Evolutionary conservation across 2,329 filamentous ascomycete genomes (phyloP), one percentile per base, ranked within the genome.

Genomic region (Reticulascus tulasneorum): DNA sequence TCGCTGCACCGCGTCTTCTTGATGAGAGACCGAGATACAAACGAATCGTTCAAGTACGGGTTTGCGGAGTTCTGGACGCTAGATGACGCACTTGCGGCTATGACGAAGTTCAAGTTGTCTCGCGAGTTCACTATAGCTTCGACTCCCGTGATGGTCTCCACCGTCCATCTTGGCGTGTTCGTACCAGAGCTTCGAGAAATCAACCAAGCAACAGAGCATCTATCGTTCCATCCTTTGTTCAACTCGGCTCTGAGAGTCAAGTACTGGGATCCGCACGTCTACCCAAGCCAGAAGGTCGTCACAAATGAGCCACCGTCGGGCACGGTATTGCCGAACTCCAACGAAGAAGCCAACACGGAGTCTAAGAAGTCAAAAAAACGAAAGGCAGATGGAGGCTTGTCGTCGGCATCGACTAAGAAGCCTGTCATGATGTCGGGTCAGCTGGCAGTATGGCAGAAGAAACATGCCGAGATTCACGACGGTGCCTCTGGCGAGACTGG

Each of bases 151-250:
- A 71, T 76, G 9, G 71, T 87, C 17, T 83, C 77, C 27, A 88
- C 84, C 47, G 89, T 90, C 24, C 86, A 93, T 47, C 78, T 85
- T n/a, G 86, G 86, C 6, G 86, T 93, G 4, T 93, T 94, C 51
- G 77, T 90, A 10, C 86, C 84, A 1, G 82, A 85, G 27, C 69
- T 84, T 31, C 75, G 81, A 33, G 69, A 73, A 7, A 39, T 66
- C 2, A 69, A 69, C 6, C 66, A 73, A 1, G 73, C 73, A 13
- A 75, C 69, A n/a, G 71, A 77, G 11, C 69, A 64, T 29, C 80
- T 81, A 54, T 84, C 82, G 0, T 90, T 91, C 51, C 71, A 73
- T 21, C 83, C 84, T 2, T 67, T 86, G 2, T 79, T 77, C 46
- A 89, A 89, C 48, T 71, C 80, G 2, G 66, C 72, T 0, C 60